phyloP scores from a whole-genome alignment of 441 rosid species.

The Syzygium syzygioides region DNA sequence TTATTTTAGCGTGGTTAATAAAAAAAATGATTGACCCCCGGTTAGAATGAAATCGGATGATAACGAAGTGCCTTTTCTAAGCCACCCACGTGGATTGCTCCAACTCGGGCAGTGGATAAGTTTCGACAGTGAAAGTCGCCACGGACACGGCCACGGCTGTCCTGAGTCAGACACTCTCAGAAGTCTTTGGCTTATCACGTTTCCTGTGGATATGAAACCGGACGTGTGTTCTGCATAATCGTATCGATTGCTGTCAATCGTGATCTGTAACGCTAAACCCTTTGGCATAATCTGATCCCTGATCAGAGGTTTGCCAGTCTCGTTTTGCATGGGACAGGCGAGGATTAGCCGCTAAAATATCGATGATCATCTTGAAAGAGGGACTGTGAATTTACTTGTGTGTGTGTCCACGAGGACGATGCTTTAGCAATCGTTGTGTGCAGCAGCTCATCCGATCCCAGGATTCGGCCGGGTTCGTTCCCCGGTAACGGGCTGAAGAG shows the following conservation, averaged over 20 bases:
- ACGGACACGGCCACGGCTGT: background rate
- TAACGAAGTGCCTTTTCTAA: background rate
- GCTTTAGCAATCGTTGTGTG: background rate
- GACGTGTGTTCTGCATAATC: background rate
- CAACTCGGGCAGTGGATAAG: background rate
- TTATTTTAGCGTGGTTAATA: background rate
- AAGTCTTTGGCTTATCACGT: background rate
- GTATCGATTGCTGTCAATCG: background rate
- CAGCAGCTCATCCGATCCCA: background rate
- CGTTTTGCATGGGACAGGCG: background rate
- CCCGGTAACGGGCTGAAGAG: background rate
- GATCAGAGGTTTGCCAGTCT: background rate
- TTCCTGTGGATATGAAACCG: background rate
- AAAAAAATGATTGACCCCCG: background rate
- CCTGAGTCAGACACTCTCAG: background rate
- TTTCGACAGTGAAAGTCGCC: background rate
- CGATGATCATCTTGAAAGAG: background rate
- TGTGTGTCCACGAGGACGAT: background rate
- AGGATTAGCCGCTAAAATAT: background rate
- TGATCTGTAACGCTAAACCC: background rate
- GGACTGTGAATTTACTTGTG: background rate
- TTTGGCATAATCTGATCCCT: background rate
- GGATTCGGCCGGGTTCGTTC: background rate
- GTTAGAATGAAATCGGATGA: background rate
- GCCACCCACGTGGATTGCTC: background rate